A percentile compares a stretch with the other conserved stretches of the same genome.
phyloP scores from a whole-genome alignment of 106 monocot genomes.

The Allium fistulosum region DNA sequence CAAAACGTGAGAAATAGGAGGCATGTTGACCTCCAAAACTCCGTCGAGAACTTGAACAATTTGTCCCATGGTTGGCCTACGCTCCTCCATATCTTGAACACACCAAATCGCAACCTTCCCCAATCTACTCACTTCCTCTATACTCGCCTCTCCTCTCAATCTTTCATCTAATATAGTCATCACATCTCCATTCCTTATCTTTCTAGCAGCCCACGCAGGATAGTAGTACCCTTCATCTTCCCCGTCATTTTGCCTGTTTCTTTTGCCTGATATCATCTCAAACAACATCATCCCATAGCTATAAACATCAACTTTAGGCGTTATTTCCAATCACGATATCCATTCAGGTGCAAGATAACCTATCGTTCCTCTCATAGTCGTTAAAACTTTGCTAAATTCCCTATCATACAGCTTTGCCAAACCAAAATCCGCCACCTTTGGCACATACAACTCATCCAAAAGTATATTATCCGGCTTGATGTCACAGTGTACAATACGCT shows the following conservation, averaged over 20 bases:
- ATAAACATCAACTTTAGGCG: constrained; percentile 43
- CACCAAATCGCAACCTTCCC: constrained; percentile 20
- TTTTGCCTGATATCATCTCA: constrained; percentile 38
- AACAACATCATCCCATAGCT: constrained; percentile 60
- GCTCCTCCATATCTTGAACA: constrained; percentile 14
- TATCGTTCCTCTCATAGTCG: constrained; percentile 49
- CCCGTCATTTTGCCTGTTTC: constrained; percentile 16
- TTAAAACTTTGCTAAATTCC: constrained; percentile 46
- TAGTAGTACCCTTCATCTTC: constrained; percentile 13
- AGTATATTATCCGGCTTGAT: constrained; percentile 44
- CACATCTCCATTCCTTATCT: constrained; percentile 6
- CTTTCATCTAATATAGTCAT: constrained; percentile 10
- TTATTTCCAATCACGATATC: constrained; percentile 40
- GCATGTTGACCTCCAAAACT: not conserved
- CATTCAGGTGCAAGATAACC: constrained; percentile 62
- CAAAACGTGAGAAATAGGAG: constrained; percentile 4
- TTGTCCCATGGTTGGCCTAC: constrained; percentile 20
- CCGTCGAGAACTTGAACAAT: constrained; percentile 24
- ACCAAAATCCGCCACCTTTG: constrained; percentile 54
- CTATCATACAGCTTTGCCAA: constrained; percentile 47
- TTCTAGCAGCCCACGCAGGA: constrained; percentile 29
- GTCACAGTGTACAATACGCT: constrained; percentile 32
- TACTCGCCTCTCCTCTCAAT: constrained; percentile 10
- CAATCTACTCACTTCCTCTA: not conserved
- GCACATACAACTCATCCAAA: constrained; percentile 22